Conservation (phyloP, 2,329 filamentous ascomycete genomes). For the Cladobotryum protrusum region DNA sequence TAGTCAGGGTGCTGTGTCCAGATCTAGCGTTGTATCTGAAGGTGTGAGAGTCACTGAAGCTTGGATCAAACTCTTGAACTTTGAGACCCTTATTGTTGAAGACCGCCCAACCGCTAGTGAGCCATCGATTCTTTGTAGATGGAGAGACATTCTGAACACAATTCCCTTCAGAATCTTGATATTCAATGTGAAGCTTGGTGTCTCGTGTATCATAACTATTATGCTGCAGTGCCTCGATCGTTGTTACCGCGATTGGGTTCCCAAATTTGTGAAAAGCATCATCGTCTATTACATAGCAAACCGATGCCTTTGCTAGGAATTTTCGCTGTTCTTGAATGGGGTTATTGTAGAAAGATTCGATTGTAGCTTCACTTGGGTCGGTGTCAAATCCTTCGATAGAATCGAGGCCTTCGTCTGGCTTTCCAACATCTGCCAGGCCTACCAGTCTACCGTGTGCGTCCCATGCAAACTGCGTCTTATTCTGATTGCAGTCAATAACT, state of each 20-base stretch:
- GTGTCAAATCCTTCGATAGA: background rate
- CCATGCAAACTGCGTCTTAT: constrained; percentile 4
- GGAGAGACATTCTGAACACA: background rate
- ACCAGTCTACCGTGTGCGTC: constrained; percentile 3
- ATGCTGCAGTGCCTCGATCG: background rate
- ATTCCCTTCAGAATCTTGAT: background rate
- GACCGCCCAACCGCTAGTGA: constrained; percentile 16
- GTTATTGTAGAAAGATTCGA: background rate
- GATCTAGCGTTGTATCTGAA: background rate
- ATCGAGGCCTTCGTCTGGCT: constrained; percentile 5
- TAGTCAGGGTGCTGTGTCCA: constrained; percentile 8
- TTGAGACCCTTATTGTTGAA: constrained; percentile 19
- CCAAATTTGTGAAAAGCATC: background rate
- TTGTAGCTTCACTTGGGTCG: background rate
- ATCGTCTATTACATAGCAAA: background rate
- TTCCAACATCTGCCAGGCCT: constrained; percentile 2
- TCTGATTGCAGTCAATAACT: constrained; percentile 9
- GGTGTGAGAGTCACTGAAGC: constrained; percentile 10
- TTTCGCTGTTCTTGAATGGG: background rate
- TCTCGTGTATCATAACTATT: background rate
- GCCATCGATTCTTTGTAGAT: background rate
- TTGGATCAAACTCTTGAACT: constrained; percentile 17
- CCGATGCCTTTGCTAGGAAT: background rate
- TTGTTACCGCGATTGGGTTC: background rate
- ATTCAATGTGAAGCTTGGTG: background rate